Percentiles rank a stretch among this genome's conserved stretches.
Evolutionary conservation across 805 yeast genomes (phyloP).

Genomic region (Candida ipomoeae): DNA sequence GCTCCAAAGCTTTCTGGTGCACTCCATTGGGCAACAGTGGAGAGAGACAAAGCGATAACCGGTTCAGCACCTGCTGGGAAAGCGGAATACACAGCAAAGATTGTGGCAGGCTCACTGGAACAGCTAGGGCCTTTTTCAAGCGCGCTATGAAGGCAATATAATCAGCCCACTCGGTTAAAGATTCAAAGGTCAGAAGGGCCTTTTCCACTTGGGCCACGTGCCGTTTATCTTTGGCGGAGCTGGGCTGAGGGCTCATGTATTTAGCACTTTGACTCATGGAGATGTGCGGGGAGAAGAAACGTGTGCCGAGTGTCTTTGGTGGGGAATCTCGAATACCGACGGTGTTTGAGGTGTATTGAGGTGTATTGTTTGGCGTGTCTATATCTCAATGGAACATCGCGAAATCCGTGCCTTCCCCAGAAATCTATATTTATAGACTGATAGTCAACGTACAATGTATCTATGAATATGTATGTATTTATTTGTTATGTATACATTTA

Average conservation of each 20-base stretch:
- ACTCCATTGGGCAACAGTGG: conserved; percentile 91
- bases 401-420: conserved; percentile 4
- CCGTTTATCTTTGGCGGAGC: conserved; percentile 58
- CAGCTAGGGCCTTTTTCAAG: conserved; percentile 62
- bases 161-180: conserved; percentile 96
- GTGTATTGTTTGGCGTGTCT: neutral
- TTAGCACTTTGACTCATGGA: neutral
- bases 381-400: neutral
- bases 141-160: conserved; percentile 85
- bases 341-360: too few species aligned
- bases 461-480: too few species aligned
- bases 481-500: too few species aligned
- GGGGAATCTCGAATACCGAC: too few species aligned
- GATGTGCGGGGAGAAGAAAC: neutral
- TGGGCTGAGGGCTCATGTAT: neutral
- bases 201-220: conserved; percentile 65
- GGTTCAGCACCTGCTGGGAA: conserved; percentile 60
- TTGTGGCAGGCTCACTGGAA: conserved; percentile 25
- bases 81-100: conserved; percentile 56
- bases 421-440: neutral
- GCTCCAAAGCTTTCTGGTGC: conserved; percentile 79
- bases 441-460: too few species aligned
- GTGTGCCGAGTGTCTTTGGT: neutral
- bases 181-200: conserved; percentile 70
- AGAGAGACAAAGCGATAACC: conserved; percentile 74